Evolutionary conservation across 106 monocot genomes (phyloP).

Genomic region (Ottelia alismoides): DNA sequence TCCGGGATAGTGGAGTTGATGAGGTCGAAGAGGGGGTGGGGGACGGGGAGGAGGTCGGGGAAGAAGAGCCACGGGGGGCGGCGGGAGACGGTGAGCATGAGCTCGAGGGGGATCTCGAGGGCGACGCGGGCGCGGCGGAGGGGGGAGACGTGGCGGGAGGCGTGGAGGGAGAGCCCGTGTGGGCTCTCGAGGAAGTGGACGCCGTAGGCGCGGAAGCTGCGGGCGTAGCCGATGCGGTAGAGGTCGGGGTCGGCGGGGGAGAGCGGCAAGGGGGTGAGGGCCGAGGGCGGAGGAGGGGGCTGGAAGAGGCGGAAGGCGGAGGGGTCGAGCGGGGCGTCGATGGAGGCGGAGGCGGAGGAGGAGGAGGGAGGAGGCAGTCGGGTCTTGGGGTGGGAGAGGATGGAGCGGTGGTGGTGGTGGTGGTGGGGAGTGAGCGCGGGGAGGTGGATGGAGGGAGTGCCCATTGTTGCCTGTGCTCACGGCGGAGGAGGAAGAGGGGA

Average conservation of each 20-base stretch:
- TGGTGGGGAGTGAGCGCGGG: too few relatives aligned
- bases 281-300: too few relatives aligned
- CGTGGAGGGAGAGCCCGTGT: conserved; percentile 76
- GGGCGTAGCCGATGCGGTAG: conserved; percentile 78
- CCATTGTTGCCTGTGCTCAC: too few relatives aligned
- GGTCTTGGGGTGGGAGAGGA: too few relatives aligned
- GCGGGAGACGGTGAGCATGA: conserved; percentile 90
- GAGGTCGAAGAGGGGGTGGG: conserved; percentile 97
- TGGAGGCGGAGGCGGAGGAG: too few relatives aligned
- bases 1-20: conserved; percentile 94
- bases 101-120: conserved; percentile 85
- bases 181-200: conserved; percentile 90
- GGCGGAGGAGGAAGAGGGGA: too few relatives aligned
- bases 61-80: conserved; percentile 95
- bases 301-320: too few relatives aligned
- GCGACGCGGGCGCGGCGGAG: conserved; percentile 78
- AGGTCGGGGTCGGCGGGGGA: conserved; percentile 96
- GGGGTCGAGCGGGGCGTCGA: too few relatives aligned
- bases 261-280: too few relatives aligned
- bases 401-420: too few relatives aligned
- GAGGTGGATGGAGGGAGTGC: too few relatives aligned
- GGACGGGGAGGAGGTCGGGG: conserved; percentile 86
- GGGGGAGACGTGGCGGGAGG: conserved; percentile 71
- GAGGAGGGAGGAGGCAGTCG: too few relatives aligned
- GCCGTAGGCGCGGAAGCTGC: conserved; percentile 78